Percentiles rank a stretch among this genome's conserved stretches.
Evolutionary conservation across 2,329 filamentous ascomycete species (phyloP).

Genomic region (Talaromyces sp.): DNA sequence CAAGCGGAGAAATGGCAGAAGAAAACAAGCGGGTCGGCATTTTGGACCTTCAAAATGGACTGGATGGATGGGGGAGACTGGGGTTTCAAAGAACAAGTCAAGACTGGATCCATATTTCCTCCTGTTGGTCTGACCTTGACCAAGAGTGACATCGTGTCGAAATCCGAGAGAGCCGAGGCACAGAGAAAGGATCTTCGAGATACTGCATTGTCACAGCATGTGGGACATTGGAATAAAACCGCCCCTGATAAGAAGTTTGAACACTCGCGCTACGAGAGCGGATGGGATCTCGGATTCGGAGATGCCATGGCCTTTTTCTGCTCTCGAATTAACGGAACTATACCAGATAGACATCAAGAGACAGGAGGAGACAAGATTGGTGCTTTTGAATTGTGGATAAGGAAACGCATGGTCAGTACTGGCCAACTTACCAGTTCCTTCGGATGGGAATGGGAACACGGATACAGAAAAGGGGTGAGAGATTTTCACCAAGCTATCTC

Average conservation of each 20-base stretch:
- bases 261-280: constrained; percentile 52
- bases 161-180: constrained; percentile 37
- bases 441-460: constrained; percentile 40
- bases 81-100: constrained; percentile 53
- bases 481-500: constrained; percentile 24
- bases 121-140: constrained; percentile 24
- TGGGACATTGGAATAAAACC: constrained; percentile 47
- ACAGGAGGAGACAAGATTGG: constrained; percentile 49
- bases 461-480: constrained; percentile 30
- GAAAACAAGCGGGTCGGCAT: constrained; percentile 48
- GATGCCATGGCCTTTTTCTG: constrained; percentile 48
- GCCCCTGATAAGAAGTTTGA: constrained; percentile 44
- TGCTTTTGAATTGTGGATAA: constrained; percentile 54
- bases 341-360: constrained; percentile 24
- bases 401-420: constrained; percentile 52
- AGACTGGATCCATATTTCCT: constrained; percentile 39
- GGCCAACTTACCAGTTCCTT: constrained; percentile 40
- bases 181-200: constrained; percentile 33
- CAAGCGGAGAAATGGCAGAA: constrained; percentile 43
- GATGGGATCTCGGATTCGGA: constrained; percentile 54
- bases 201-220: constrained; percentile 40
- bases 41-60: constrained; percentile 58
- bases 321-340: constrained; percentile 29
- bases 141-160: constrained; percentile 30
- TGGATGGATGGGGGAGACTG: constrained; percentile 47